These are phyloP conservation scores for Pseudonitzschia multiseries DNA, from an alignment of 108 stramenopile species.

Conservation along the genomic window DNA sequence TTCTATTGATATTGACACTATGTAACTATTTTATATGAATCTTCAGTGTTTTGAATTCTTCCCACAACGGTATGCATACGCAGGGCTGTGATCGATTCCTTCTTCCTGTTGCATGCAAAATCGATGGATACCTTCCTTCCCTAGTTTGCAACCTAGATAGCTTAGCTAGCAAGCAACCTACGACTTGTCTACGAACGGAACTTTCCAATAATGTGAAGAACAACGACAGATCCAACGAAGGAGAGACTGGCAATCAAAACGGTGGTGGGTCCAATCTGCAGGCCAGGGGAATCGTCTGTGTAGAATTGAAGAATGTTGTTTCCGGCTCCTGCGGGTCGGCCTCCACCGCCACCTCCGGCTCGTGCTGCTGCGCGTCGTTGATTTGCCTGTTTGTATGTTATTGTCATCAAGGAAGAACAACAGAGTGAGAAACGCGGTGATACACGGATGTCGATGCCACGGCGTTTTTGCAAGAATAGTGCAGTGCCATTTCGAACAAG, in stretches of 20 bases:
- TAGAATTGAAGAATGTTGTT: conserved; percentile 92
- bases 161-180: too few species aligned
- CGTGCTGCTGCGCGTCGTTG: conserved; percentile 62
- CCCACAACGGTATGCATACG: too few species aligned
- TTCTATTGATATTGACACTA: too few species aligned
- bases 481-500: too few species aligned
- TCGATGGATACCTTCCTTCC: too few species aligned
- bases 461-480: too few species aligned
- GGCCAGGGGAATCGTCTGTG: conserved; percentile 90
- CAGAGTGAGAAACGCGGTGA: background rate
- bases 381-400: conserved; percentile 26
- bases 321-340: conserved; percentile 65
- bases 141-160: too few species aligned
- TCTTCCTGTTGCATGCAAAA: too few species aligned
- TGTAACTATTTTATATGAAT: too few species aligned
- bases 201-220: conserved; percentile 93
- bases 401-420: background rate
- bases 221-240: conserved; percentile 90
- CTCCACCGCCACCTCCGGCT: conserved; percentile 49
- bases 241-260: conserved; percentile 82
- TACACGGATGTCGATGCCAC: too few species aligned
- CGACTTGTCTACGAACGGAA: conserved; percentile 69
- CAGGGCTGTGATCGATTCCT: too few species aligned
- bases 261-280: conserved; percentile 91
- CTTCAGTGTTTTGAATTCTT: too few species aligned